Evolutionary conservation across 345 rosid species (phyloP), one percentile per base, ranked within the genome.

Genomic region (Pugionium cornutum): DNA sequence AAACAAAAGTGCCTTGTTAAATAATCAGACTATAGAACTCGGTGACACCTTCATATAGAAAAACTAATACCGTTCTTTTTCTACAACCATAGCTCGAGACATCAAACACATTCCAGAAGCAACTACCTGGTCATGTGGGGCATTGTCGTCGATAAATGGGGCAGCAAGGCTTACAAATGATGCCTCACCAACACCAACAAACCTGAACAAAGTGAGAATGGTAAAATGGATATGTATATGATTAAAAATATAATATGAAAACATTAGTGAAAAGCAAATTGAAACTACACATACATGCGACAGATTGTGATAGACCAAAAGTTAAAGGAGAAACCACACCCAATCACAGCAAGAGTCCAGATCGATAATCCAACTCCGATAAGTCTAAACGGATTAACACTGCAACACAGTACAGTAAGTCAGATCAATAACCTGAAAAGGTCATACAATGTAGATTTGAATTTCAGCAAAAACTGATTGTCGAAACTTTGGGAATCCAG

Each of bases 141-240:
- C 98, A 73, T 86, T 89, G 66, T 92, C 98, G 69, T 92, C 98
- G 32, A 92, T 92, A 70, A 88, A 92, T 27, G 98, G 98, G 29
- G 98, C 97, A 26, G 98, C 98, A 2, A 92, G 95, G 76, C 98
- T 92, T 64, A 92, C 83, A 70, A 92, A 92, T 46, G 98, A 92
- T 68, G 98, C 98, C 71, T 92, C 98, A 34, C 98, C 98, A 77
- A 88, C 91, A 78, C 98, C 98, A 57, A 89, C 98, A 29, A 92
- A 43, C 98, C 98, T 92, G 74, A 62, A 76, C 68, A 67, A 54
- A 72, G 53, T 53, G 74, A 68, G 30, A 56, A 28, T 36, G 41
- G 48, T 25, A 49, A 35, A 58, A 6, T 26, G 2, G 4, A 66
- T 32, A 39, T 48, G 58, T 7, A 35, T 2, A 56, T 18, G 66